Evolutionary conservation across 768 basidiomycete species (phyloP).

Genomic region (Coprinopsis marcescibilis): DNA sequence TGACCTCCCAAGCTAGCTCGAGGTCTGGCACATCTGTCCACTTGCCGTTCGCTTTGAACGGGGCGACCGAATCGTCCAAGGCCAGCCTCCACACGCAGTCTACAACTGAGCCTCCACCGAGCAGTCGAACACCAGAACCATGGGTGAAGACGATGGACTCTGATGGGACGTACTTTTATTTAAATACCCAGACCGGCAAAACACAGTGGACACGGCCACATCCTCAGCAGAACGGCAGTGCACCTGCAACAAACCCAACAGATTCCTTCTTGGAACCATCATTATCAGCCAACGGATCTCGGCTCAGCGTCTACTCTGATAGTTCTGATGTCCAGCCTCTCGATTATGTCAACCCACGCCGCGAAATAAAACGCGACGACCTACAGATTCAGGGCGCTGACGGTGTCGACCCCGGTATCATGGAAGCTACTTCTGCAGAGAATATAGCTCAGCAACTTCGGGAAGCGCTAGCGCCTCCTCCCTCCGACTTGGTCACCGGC

Average conservation of each 20-base stretch:
- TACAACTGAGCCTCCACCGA: conserved; percentile 57
- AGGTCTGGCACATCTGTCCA: conserved; percentile 51
- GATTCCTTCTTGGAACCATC: conserved; percentile 21
- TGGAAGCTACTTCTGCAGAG: conserved; percentile 61
- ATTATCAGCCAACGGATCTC: conserved; percentile 31
- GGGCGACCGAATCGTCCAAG: conserved; percentile 27
- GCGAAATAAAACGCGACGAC: conserved; percentile 14
- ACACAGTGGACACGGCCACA: conserved; percentile 69
- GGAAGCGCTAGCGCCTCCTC: conserved; percentile 48
- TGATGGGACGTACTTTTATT: conserved; percentile 77
- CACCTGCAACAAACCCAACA: conserved; percentile 15
- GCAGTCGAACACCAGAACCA: conserved; percentile 66
- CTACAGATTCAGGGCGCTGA: conserved; percentile 15
- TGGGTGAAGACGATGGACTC: conserved; percentile 80
- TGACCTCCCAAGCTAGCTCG: conserved; percentile 52
- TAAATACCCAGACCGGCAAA: conserved; percentile 64
- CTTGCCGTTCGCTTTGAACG: conserved; percentile 39
- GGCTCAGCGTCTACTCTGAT: conserved; percentile 71
- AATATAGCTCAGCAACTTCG: conserved; percentile 63
- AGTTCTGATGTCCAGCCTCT: conserved; percentile 66
- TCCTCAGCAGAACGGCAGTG: conserved; percentile 3
- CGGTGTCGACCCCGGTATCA: conserved; percentile 16
- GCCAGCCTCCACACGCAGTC: conserved; percentile 34
- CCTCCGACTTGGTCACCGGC: conserved; percentile 55
- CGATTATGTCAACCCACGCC: conserved; percentile 28